Evolutionary conservation across 1,139 yeast genomes (phyloP), one percentile per base, ranked within the genome.

Genomic region (Taphrina sp.): DNA sequence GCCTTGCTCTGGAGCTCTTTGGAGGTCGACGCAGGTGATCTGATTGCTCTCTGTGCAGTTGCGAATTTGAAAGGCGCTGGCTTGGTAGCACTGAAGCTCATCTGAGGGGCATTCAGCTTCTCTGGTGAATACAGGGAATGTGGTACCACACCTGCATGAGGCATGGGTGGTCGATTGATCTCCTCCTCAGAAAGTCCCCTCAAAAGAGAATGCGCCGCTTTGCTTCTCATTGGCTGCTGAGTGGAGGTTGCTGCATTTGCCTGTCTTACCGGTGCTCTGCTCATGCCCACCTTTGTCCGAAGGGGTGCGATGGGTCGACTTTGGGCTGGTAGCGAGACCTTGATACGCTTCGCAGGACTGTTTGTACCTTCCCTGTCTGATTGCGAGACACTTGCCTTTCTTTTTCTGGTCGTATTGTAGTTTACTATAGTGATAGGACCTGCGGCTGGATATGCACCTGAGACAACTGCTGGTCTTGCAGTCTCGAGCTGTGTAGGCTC

Each of bases 281-380:
- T 7, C 31, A 7, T 26, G 7, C 31, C 31, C 10, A 26, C 31
- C n/a, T n/a, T n/a, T n/a, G n/a, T n/a, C n/a, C n/a, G 20, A 14
- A 16, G 19, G 10, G 45, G 35, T 16, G 26, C 28, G 12, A 41
- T 41, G 26, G 47, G 37, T 20, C 47, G 36, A n/a, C 26, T 8
- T 14, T 4, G 19, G 17, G 16, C 38, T 14, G 19, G 17, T 14
- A 23, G 38, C n/a, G n/a, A n/a, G 7, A 28, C 23, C 29, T 43
- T 43, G 37, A 43, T n/a, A 4, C 47, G 36, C 37, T 43, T 43
- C 7, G 47, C 47, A 7, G 47, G 47, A 31, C 47, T 43, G 22
- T n/a, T 12, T 14, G 28, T 3, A 3, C 17, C 35, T 26, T 41
- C 34, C 5, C 17, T 33, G 24, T 20, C 8, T 19, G 14, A 20